A percentile compares a stretch with the other conserved stretches of the same genome.
These are phyloP conservation scores for Vicia sativa DNA, from an alignment of 306 rosid species.

Conservation along the genomic window DNA sequence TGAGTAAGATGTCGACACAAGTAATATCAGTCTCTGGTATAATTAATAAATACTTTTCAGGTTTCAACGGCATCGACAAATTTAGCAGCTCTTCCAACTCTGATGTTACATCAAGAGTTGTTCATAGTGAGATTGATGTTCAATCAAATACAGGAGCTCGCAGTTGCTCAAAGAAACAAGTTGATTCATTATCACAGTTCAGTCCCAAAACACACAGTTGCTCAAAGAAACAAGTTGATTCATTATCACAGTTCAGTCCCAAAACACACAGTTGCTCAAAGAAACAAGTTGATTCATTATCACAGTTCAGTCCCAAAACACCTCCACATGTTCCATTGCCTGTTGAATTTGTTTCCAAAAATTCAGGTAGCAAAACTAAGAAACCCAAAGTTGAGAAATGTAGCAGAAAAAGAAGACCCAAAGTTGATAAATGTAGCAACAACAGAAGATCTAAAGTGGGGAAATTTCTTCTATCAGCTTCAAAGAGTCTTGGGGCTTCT, in stretches of 20 bases:
- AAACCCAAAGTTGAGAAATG: not conserved
- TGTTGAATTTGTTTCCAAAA: constrained; percentile 37
- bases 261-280: constrained; percentile 32
- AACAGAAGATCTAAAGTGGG: constrained; percentile 49
- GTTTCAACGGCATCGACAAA: constrained; percentile 40
- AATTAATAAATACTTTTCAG: constrained; percentile 59
- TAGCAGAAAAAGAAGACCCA: constrained; percentile 3
- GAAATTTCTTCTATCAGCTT: constrained; percentile 61
- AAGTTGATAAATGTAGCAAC: constrained; percentile 5
- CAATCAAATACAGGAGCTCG: constrained; percentile 35
- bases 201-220: too few species aligned
- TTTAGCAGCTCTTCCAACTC: constrained; percentile 46
- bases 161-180: too few species aligned
- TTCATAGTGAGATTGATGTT: constrained; percentile 41
- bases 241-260: too few species aligned
- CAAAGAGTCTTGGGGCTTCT: constrained; percentile 56
- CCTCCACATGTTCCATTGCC: constrained; percentile 43
- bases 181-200: too few species aligned
- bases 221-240: too few species aligned
- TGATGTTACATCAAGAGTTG: constrained; percentile 48
- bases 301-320: constrained; percentile 41
- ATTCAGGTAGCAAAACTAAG: constrained; percentile 11
- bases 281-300: constrained; percentile 30
- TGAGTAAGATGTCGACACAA: constrained; percentile 58
- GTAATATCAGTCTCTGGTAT: constrained; percentile 65